These are phyloP conservation scores for Scheffersomyces segobiensis DNA, from an alignment of 1,139 yeast species.

Conservation along the genomic window DNA sequence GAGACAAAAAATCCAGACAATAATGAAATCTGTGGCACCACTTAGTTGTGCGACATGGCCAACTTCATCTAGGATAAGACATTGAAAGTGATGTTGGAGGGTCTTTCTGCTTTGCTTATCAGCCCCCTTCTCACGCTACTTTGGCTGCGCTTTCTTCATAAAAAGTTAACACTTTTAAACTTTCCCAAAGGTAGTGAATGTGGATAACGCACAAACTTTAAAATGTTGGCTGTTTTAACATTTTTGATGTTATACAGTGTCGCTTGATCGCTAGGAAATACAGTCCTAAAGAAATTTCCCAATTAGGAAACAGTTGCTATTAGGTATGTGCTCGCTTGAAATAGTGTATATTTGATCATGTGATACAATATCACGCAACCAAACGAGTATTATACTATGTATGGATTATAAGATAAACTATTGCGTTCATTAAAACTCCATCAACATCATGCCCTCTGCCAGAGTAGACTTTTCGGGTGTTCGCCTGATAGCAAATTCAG, in stretches of 20 bases:
- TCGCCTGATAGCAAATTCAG: conserved; percentile 4
- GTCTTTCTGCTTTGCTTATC: background rate
- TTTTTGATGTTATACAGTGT: no score
- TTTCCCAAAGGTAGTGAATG: no score
- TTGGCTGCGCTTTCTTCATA: no score
- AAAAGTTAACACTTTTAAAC: no score
- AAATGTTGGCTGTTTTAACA: no score
- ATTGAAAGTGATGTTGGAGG: background rate
- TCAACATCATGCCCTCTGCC: conserved; percentile 16
- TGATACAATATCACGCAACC: background rate
- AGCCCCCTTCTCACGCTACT: no score
- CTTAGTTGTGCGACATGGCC: background rate
- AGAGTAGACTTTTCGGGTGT: conserved; percentile 33
- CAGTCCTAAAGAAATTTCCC: background rate
- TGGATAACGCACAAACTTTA: no score
- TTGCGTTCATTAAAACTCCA: background rate
- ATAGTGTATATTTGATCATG: background rate
- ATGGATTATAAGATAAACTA: no score
- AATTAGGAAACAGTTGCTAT: background rate
- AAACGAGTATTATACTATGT: background rate
- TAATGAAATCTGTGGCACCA: background rate
- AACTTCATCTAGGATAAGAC: background rate
- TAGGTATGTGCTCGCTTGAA: no score
- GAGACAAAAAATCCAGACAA: background rate
- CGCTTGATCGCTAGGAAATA: background rate